phyloP scores from a whole-genome alignment of 768 basidiomycete genomes.

The Lactarius evosmus region DNA sequence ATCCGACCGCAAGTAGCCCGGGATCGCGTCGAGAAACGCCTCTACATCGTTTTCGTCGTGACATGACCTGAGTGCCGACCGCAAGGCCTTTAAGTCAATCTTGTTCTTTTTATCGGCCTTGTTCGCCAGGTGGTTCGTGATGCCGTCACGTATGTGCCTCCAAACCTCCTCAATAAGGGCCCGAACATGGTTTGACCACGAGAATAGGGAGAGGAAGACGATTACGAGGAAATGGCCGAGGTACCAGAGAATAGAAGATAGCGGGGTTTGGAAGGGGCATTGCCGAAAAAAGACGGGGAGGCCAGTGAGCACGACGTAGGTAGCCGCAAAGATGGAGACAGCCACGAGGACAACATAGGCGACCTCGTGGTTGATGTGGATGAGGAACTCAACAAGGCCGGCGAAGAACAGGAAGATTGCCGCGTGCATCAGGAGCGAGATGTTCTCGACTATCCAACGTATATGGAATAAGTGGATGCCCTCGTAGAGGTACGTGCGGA shows the following conservation, averaged over 20 bases:
- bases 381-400: constrained; percentile 11
- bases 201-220: background rate
- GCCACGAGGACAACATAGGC: background rate
- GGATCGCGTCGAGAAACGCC: constrained; percentile 11
- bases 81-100: background rate
- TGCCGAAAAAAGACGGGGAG: background rate
- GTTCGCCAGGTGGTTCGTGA: background rate
- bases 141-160: background rate
- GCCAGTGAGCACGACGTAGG: background rate
- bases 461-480: constrained; percentile 7
- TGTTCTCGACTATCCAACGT: constrained; percentile 11
- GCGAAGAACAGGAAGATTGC: constrained; percentile 11
- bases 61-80: background rate
- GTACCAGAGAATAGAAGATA: constrained; percentile 5
- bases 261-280: constrained; percentile 4
- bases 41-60: constrained; percentile 5
- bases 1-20: constrained; percentile 3
- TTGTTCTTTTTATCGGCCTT: background rate
- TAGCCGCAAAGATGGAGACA: constrained; percentile 1
- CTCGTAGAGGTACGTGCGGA: constrained; percentile 13
- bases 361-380: background rate
- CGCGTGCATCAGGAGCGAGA: constrained; percentile 9
- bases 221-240: background rate
- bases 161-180: background rate
- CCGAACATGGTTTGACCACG: constrained; percentile 4